These are phyloP conservation scores for Ilex aquifolium DNA, from an alignment of 257 asterid species.

Conservation along the genomic window DNA sequence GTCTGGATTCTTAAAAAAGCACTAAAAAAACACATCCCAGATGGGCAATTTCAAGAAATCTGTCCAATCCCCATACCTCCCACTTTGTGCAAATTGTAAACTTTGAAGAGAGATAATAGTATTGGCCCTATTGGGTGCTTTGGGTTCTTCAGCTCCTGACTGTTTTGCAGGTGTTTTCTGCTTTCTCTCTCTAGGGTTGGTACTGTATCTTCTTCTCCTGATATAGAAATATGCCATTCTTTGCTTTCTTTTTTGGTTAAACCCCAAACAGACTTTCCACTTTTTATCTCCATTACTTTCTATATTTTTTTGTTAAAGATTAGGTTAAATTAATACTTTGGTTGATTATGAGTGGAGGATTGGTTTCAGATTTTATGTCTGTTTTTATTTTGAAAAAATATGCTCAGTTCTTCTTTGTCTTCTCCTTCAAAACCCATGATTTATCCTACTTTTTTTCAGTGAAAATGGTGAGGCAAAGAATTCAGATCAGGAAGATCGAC, in stretches of 20 bases:
- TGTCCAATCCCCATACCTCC: too few species aligned
- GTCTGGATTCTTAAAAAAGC: too few species aligned
- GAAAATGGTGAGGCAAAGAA: slow-evolving; percentile 71
- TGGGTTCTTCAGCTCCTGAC: too few species aligned
- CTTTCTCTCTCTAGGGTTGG: slow-evolving; percentile 39
- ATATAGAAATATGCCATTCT: neutral
- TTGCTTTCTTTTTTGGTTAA: too few species aligned
- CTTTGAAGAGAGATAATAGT: too few species aligned
- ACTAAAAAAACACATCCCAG: too few species aligned
- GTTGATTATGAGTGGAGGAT: neutral
- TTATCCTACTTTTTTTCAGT: neutral
- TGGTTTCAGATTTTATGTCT: neutral
- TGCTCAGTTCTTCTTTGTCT: neutral
- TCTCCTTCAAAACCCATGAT: neutral
- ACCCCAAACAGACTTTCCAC: neutral
- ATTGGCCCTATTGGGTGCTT: too few species aligned
- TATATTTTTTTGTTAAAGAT: too few species aligned
- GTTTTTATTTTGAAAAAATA: neutral
- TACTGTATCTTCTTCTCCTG: slow-evolving; percentile 5
- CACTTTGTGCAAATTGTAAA: too few species aligned
- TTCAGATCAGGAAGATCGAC: slow-evolving; percentile 77
- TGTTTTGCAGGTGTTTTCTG: neutral
- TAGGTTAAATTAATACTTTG: too few species aligned
- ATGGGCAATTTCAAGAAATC: too few species aligned
- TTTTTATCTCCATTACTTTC: neutral